Conservation (phyloP, 1,284 basidiomycete species). For the Boletus semigastroideus region DNA sequence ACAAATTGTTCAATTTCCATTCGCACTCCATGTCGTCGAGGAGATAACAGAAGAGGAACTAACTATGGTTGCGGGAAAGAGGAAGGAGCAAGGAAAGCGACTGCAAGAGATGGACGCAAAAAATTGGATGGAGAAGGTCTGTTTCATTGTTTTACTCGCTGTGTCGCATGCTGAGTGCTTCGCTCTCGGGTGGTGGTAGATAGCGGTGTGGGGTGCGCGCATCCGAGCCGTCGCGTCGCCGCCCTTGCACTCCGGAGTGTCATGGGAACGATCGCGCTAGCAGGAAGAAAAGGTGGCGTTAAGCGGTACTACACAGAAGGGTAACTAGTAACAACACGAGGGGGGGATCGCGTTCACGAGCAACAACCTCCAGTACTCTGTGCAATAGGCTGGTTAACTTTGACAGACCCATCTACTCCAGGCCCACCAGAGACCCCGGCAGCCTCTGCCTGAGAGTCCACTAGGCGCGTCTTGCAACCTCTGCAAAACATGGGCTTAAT, state of each 20-base stretch:
- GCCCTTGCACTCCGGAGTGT: too few species aligned
- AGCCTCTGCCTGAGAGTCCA: conserved; percentile 88
- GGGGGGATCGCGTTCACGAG: conserved; percentile 37
- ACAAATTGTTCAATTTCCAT: conserved; percentile 86
- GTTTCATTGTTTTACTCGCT: not conserved
- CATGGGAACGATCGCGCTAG: too few species aligned
- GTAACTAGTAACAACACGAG: too few species aligned
- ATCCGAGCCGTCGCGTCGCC: too few species aligned
- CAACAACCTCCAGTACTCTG: conserved; percentile 54
- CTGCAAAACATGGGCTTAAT: conserved; percentile 40
- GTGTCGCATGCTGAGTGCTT: not conserved
- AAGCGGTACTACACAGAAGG: too few species aligned
- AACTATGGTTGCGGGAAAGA: conserved; percentile 71
- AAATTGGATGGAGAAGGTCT: conserved; percentile 83
- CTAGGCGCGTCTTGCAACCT: conserved; percentile 95
- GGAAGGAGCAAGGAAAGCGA: conserved; percentile 83
- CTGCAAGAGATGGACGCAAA: conserved; percentile 93
- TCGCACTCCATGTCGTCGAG: conserved; percentile 62
- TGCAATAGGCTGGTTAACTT: conserved; percentile 59
- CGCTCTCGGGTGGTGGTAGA: too few species aligned
- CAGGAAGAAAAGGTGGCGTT: too few species aligned
- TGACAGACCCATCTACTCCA: conserved; percentile 55
- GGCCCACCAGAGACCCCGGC: conserved; percentile 44
- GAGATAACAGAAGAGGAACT: conserved; percentile 95
- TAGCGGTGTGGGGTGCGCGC: too few species aligned